Percentiles rank a stretch among this genome's conserved stretches.
These are phyloP conservation scores for Colletotrichum liaoningense DNA, from an alignment of 2,329 filamentous ascomycete species.

Conservation along the genomic window DNA sequence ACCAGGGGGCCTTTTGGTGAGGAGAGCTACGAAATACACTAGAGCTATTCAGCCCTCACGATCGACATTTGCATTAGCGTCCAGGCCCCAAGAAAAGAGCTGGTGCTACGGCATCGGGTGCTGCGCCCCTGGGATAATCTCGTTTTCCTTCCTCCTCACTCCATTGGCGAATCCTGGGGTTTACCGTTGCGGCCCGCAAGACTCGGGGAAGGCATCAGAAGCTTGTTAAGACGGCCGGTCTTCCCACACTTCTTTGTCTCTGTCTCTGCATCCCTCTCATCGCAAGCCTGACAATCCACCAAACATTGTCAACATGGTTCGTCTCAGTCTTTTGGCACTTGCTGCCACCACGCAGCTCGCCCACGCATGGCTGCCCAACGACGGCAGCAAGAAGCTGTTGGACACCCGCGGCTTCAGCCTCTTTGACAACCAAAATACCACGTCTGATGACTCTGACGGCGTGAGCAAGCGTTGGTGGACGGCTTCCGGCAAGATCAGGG, in stretches of 20 bases:
- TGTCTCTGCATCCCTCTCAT: background rate
- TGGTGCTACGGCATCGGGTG: slow-evolving; percentile 10
- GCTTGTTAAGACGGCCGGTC: slow-evolving; percentile 21
- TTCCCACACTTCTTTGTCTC: background rate
- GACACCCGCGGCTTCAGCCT: slow-evolving; percentile 31
- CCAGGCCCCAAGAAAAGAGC: background rate
- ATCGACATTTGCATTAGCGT: slow-evolving; percentile 22
- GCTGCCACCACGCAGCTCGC: slow-evolving; percentile 11
- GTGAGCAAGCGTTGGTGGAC: slow-evolving; percentile 31
- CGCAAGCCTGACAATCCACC: background rate
- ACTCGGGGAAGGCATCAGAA: background rate
- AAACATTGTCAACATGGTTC: slow-evolving; percentile 24
- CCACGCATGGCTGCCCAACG: slow-evolving; percentile 25
- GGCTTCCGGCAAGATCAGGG: slow-evolving; percentile 57
- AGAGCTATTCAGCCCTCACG: background rate
- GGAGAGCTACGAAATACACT: background rate
- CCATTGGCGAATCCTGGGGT: background rate
- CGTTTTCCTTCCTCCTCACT: slow-evolving; percentile 3
- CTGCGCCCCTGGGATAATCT: slow-evolving; percentile 19
- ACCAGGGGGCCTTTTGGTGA: background rate
- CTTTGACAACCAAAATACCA: slow-evolving; percentile 28
- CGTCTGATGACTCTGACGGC: background rate
- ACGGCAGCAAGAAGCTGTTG: slow-evolving; percentile 28
- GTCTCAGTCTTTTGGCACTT: slow-evolving; percentile 17
- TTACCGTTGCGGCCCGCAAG: background rate